Evolutionary conservation across 176 grass and related monocot genomes (phyloP).

Genomic region (Triticum aestivum): IWGSC_CS_RefSeq_v2.1 NC_057805.1:515882281-515882780

Average conservation of each 20-base stretch:
- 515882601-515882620: neutral
- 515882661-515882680: neutral
- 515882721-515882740: conserved; percentile 5
- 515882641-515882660: conserved; percentile 5
- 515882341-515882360: conserved; percentile 24
- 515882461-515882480: conserved; percentile 9
- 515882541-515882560: conserved; percentile 35
- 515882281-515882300: conserved; percentile 12
- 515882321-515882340: conserved; percentile 19
- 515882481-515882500: conserved; percentile 9
- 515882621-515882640: neutral
- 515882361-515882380: neutral
- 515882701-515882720: neutral
- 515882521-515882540: conserved; percentile 24
- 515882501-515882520: conserved; percentile 29
- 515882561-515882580: neutral
- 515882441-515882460: conserved; percentile 22
- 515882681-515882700: conserved; percentile 33
- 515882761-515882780: conserved; percentile 16
- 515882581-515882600: neutral
- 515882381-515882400: conserved; percentile 33
- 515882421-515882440: conserved; percentile 20
- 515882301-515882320: conserved; percentile 22
- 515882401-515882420: conserved; percentile 26
- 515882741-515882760: conserved; percentile 21